Conservation (phyloP, 2,329 filamentous ascomycete genomes). For the Paecilomyces dactylethromorphus region DNA sequence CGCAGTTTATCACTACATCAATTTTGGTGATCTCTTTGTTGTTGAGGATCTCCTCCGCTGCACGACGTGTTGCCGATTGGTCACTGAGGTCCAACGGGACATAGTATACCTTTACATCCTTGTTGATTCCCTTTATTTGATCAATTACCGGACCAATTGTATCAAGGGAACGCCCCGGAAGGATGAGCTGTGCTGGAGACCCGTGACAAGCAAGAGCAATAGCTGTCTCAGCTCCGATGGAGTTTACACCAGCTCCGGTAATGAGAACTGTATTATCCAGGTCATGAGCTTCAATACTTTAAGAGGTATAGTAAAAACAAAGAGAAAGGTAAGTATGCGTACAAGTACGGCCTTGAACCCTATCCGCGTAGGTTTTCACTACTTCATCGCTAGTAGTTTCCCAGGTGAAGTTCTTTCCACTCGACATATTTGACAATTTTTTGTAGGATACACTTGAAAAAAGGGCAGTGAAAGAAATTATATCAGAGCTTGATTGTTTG, state of each 20-base stretch:
- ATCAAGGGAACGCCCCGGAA: slow-evolving; percentile 11
- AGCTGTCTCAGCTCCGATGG: slow-evolving; percentile 12
- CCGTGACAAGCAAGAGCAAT: slow-evolving; percentile 9
- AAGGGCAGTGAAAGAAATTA: not conserved
- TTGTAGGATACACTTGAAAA: not conserved
- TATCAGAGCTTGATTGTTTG: not conserved
- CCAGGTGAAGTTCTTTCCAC: not conserved
- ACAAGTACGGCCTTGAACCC: not conserved
- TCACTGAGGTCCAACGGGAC: slow-evolving; percentile 12
- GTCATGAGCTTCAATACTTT: not conserved
- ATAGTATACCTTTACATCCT: slow-evolving; percentile 9
- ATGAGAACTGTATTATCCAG: slow-evolving; percentile 6
- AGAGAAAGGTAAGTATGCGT: not conserved
- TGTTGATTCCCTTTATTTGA: slow-evolving; percentile 10
- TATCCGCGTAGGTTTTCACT: not conserved
- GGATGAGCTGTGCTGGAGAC: slow-evolving; percentile 11
- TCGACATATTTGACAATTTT: not conserved
- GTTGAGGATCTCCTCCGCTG: slow-evolving; percentile 8
- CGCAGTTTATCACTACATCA: slow-evolving; percentile 17
- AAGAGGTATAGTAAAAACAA: not conserved
- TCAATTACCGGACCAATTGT: slow-evolving; percentile 12
- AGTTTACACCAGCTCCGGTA: slow-evolving; percentile 11
- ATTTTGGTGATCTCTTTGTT: slow-evolving; percentile 6
- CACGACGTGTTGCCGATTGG: slow-evolving; percentile 10
- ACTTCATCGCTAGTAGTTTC: not conserved